These are phyloP conservation scores for Talaromyces adpressus DNA, from an alignment of 495 filamentous ascomycete species.

Conservation along the genomic window DNA sequence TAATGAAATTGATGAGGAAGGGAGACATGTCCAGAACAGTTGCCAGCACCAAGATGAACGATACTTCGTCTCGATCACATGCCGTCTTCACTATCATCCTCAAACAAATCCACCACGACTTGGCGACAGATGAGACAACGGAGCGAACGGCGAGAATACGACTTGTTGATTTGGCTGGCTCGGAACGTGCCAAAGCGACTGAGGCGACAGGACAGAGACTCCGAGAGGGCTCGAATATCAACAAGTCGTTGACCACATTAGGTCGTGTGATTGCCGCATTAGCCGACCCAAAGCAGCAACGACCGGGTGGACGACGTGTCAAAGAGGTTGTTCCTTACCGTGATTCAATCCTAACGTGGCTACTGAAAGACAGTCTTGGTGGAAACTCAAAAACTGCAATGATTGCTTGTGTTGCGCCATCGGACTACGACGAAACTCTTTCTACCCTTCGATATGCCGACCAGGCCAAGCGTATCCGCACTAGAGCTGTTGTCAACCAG, in stretches of 20 bases:
- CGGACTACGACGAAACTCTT: slow-evolving; percentile 95
- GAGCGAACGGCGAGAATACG: slow-evolving; percentile 90
- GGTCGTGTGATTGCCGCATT: slow-evolving; percentile 96
- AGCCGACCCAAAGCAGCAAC: slow-evolving; percentile 66
- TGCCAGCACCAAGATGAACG: slow-evolving; percentile 99
- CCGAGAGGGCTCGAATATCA: slow-evolving; percentile 94
- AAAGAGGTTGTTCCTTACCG: slow-evolving; percentile 85
- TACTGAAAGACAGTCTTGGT: slow-evolving; percentile 89
- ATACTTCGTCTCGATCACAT: slow-evolving; percentile 88
- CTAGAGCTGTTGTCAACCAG: slow-evolving; percentile 93
- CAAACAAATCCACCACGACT: slow-evolving; percentile 93
- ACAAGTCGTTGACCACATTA: slow-evolving; percentile 93
- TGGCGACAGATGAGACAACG: slow-evolving; percentile 90
- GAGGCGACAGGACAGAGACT: slow-evolving; percentile 88
- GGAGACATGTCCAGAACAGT: slow-evolving; percentile 83
- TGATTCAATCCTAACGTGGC: slow-evolving; percentile 95
- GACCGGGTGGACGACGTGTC: slow-evolving; percentile 42
- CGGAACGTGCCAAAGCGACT: slow-evolving; percentile 89
- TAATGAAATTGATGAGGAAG: slow-evolving; percentile 82
- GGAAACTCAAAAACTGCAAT: slow-evolving; percentile 98
- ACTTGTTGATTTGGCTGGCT: slow-evolving; percentile 91
- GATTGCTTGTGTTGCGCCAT: slow-evolving; percentile 94
- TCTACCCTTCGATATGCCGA: slow-evolving; percentile 95
- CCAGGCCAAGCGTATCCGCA: slow-evolving; percentile 95
- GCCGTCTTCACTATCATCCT: slow-evolving; percentile 97